Evolutionary conservation across 2,329 filamentous ascomycete species (phyloP), one percentile per base, ranked within the genome.

Genomic region (Nemania serpens): DNA sequence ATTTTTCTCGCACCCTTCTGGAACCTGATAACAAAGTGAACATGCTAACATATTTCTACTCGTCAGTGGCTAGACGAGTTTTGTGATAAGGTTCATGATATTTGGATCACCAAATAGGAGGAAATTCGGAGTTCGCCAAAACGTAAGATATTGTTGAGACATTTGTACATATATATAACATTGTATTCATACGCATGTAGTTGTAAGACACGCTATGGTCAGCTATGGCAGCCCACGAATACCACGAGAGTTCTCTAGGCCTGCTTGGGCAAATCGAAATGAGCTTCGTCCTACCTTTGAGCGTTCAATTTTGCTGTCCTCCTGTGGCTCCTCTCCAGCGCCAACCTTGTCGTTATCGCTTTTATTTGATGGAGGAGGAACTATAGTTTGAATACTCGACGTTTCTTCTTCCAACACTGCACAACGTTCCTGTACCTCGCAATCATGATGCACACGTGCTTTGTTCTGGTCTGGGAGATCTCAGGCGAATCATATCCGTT

Each of bases 1-100:
- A 29, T 29, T 29, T 29, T 29, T 7, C 7, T 29, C 25, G 4
- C 25, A 7, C 7, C 7, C 25, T 29, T 4, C 4, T 29, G 25
- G 25, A 3, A 29, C n/a, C n/a, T n/a, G n/a, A n/a, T n/a, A n/a
- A n/a, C n/a, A n/a, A n/a, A n/a, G n/a, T n/a, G n/a, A n/a, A n/a
- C n/a, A n/a, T n/a, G n/a, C n/a, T n/a, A n/a, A n/a, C n/a, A n/a
- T n/a, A n/a, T n/a, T n/a, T n/a, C n/a, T n/a, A n/a, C n/a, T n/a
- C n/a, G n/a, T n/a, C n/a, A 63, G 18, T 59, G 57, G 62, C 29
- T 65, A 12, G 59, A 64, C 49, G 49, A 41, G 22, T 57, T 62
- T 9, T 56, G 55, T 45, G 59, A 56, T 6, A 59, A 47, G 39
- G 33, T 60, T 15, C 13, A 47, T 46, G 48, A 55, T 12, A 62